Base-by-base conservation (phyloP, 2,329 filamentous ascomycete genomes). In the Fusarium marasasianum region DNA sequence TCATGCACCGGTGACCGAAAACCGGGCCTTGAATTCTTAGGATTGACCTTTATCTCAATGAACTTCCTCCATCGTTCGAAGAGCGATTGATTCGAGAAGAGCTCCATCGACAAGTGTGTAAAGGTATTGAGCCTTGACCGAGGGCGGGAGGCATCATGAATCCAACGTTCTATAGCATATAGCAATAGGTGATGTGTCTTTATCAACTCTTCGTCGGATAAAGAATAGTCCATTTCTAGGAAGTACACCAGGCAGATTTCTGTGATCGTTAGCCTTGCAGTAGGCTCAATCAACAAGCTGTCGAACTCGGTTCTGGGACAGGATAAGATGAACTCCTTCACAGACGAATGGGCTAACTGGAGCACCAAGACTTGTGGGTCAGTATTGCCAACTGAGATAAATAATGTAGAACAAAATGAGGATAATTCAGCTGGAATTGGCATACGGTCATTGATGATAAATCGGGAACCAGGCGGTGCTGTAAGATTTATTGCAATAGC, bases 61-160 rank as follows among this genome's bases (percentile, higher is more conserved):
- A 29, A 8, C 3, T 3, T 20, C 7, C 7, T 14, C 40, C 40
- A 41, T 3, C 22, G 40, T n/a, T 14, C 9, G 1, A 41, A 41
- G 1, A n/a, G 2, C 1, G 2, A 1, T 4, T 1, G 13, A 2
- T n/a, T 41, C 1, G 40, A 41, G 1, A 41, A n/a, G 12, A 41
- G 20, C 3, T 41, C 40, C 20, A 22, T 41, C 8, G 20, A 41
- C 5, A 41, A 14, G 1, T n/a, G 40, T 14, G 40, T 41, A 14
- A 41, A 9, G 0, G 2, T 14, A 8, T 5, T 1, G 7, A 41
- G 1, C 1, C 20, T 41, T 41, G 20, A n/a, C 1, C 5, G 1
- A 1, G 7, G 20, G 20, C 20, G 8, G 12, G 7, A 41, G 12
- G 40, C 40, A 9, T 14, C 40, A 0, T 9, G 12, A 14, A 41